Conservation (phyloP, 2,329 filamentous ascomycete genomes). For the Fusarium continuum region DNA sequence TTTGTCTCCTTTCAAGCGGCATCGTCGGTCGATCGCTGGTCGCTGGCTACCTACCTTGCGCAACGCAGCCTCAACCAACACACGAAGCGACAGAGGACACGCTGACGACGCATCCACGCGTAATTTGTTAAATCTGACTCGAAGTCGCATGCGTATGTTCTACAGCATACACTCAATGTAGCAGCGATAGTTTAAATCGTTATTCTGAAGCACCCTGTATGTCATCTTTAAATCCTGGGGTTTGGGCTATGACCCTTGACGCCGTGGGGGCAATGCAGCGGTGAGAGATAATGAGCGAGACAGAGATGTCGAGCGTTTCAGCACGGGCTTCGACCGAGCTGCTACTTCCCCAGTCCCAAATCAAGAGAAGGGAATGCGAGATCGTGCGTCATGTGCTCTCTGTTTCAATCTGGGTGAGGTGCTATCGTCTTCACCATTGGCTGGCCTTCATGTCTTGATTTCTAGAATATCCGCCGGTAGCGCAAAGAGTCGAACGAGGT, state of each 20-base stretch:
- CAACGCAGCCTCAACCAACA: constrained; percentile 1
- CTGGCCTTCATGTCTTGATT: constrained; percentile 38
- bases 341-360: constrained; percentile 24
- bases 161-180: constrained; percentile 20
- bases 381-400: constrained; percentile 40
- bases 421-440: constrained; percentile 38
- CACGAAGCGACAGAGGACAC: not conserved
- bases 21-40: constrained; percentile 24
- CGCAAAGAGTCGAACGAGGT: constrained; percentile 41
- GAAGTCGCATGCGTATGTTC: constrained; percentile 5
- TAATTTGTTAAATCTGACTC: constrained; percentile 1
- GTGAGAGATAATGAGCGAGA: constrained; percentile 38
- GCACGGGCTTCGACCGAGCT: constrained; percentile 33
- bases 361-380: constrained; percentile 37
- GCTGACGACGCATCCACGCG: constrained; percentile 2
- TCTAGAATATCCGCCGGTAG: constrained; percentile 50
- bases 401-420: constrained; percentile 30
- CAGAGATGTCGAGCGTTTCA: constrained; percentile 28
- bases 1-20: not conserved
- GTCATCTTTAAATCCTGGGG: constrained; percentile 30
- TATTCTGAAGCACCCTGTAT: constrained; percentile 24
- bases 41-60: too few species aligned
- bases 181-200: constrained; percentile 6
- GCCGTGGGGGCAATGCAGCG: constrained; percentile 37
- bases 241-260: constrained; percentile 7